These are phyloP conservation scores for Phalaenopsis hybrid DNA, from an alignment of 116 monocot species.

Conservation along the genomic window DNA sequence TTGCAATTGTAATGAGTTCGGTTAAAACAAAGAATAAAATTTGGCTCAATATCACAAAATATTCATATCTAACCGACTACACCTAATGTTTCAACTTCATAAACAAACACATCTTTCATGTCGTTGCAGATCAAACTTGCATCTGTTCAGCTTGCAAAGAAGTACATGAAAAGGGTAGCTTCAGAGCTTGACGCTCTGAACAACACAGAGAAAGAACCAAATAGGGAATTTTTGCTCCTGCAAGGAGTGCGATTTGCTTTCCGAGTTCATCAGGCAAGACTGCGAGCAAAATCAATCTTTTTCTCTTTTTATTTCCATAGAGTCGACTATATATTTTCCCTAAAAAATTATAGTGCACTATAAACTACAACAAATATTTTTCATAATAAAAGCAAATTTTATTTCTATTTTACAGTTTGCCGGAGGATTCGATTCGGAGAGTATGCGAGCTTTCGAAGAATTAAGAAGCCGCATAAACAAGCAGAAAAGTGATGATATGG, in stretches of 20 bases:
- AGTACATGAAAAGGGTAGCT: constrained; percentile 95
- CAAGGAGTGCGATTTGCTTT: constrained; percentile 97
- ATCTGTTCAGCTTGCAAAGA: constrained; percentile 84
- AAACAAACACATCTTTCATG: background rate
- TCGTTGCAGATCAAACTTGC: constrained; percentile 73
- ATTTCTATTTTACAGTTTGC: constrained; percentile 61
- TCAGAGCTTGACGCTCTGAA: constrained; percentile 72
- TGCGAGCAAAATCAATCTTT: background rate
- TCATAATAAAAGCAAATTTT: background rate
- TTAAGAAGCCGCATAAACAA: constrained; percentile 53
- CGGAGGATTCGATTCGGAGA: constrained; percentile 89
- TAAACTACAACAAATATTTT: background rate
- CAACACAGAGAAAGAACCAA: constrained; percentile 72
- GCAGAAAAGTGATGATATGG: constrained; percentile 5
- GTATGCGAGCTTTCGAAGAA: constrained; percentile 91
- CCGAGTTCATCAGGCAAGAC: constrained; percentile 83
- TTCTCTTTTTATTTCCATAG: background rate
- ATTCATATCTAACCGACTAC: background rate
- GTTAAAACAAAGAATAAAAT: too few relatives aligned
- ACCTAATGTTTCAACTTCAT: background rate
- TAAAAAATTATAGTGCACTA: too few relatives aligned
- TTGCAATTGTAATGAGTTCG: too few relatives aligned
- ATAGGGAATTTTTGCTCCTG: constrained; percentile 79
- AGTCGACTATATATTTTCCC: too few relatives aligned
- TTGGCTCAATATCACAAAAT: too few relatives aligned